Evolutionary conservation across 192 early-diverging fungal species (phyloP).

Genomic region (Entrophospora sp.): DNA sequence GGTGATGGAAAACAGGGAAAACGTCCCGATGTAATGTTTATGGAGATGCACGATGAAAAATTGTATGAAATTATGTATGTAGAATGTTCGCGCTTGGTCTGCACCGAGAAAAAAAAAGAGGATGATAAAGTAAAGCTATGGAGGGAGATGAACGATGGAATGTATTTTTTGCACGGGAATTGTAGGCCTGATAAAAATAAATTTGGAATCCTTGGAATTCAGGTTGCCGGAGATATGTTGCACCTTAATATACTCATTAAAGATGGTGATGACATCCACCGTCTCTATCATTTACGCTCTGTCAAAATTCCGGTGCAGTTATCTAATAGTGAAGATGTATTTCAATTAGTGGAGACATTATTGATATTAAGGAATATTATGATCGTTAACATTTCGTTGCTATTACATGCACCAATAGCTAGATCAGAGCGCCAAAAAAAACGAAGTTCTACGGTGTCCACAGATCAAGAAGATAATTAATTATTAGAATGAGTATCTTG

Average conservation of each 20-base stretch:
- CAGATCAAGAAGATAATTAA: background rate
- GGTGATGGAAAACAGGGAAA: background rate
- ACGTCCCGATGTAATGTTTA: background rate
- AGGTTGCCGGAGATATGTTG: slow-evolving; percentile 1
- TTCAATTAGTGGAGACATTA: background rate
- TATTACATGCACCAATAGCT: background rate
- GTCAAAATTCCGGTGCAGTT: background rate
- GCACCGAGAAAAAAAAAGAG: background rate
- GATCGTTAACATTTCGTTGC: slow-evolving; percentile 2
- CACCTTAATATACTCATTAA: background rate
- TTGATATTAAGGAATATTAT: slow-evolving; percentile 1
- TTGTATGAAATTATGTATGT: background rate
- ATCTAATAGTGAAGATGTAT: background rate
- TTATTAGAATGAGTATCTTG: background rate
- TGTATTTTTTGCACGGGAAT: background rate
- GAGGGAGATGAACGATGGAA: background rate
- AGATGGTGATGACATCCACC: background rate
- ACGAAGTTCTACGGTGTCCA: background rate
- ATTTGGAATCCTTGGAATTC: slow-evolving; percentile 1
- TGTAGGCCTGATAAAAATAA: slow-evolving; percentile 4
- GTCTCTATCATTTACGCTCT: background rate
- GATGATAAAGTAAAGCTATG: background rate
- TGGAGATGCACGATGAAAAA: background rate
- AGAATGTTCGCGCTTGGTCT: background rate
- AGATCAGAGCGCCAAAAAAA: background rate